These are phyloP conservation scores for Yarrowia porcina DNA, from an alignment of 805 yeast species.

Conservation along the genomic window DNA sequence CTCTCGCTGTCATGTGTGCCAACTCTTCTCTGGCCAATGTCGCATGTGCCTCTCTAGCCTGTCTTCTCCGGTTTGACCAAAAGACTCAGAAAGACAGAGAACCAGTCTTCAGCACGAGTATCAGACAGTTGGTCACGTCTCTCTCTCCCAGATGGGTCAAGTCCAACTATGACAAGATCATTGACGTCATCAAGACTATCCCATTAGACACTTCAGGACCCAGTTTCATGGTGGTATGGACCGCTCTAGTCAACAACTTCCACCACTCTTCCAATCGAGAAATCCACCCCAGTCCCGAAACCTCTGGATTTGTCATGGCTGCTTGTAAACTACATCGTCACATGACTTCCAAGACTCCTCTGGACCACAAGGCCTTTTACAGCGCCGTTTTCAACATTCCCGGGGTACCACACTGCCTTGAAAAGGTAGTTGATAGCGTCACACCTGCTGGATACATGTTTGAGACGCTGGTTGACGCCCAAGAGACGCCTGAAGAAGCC, in stretches of 20 bases:
- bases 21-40: conserved; percentile 1
- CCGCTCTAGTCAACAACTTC: not conserved
- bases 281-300: conserved; percentile 1
- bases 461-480: not conserved
- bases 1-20: not conserved
- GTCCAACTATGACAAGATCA: conserved; percentile 2
- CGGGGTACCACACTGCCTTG: not conserved
- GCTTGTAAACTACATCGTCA: conserved; percentile 1
- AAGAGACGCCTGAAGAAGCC: not conserved
- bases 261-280: not conserved
- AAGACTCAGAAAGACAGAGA: conserved; percentile 3
- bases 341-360: not conserved
- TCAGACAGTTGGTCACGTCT: not conserved
- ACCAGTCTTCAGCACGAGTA: not conserved
- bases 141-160: conserved; percentile 13
- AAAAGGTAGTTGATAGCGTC: not conserved
- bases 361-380: conserved; percentile 15
- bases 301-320: not conserved
- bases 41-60: conserved; percentile 3
- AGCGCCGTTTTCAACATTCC: not conserved
- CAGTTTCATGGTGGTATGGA: not conserved
- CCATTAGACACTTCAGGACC: not conserved
- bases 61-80: not conserved
- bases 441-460: not conserved
- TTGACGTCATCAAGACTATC: not conserved